A percentile compares a stretch with the other conserved stretches of the same genome.
Conservation (phyloP, 306 rosid genomes). For the Phaseolus lunatus region DNA sequence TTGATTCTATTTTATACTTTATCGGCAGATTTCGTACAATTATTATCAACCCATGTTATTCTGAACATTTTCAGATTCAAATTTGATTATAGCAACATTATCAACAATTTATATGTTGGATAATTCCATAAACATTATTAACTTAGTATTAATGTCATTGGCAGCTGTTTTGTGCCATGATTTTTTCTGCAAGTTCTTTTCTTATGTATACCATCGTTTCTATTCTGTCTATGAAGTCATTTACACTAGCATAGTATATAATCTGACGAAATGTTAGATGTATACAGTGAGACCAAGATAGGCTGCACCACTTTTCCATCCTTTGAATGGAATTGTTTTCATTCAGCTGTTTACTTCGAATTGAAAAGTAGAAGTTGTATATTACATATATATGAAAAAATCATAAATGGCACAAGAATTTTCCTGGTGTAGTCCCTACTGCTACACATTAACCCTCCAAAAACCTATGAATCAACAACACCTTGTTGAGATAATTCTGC, state of each 20-base stretch:
- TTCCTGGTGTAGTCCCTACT: slow-evolving; percentile 29
- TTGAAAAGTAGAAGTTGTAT: slow-evolving; percentile 29
- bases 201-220: slow-evolving; percentile 19
- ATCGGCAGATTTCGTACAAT: slow-evolving; percentile 8
- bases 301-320: slow-evolving; percentile 29
- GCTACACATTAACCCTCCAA: slow-evolving; percentile 38
- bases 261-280: not conserved
- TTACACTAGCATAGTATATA: not conserved
- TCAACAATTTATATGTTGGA: not conserved
- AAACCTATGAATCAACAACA: slow-evolving; percentile 17
- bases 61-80: slow-evolving; percentile 8
- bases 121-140: not conserved
- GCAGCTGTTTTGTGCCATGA: not conserved
- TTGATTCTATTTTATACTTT: slow-evolving; percentile 31
- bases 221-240: not conserved
- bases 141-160: not conserved
- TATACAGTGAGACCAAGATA: not conserved
- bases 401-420: slow-evolving; percentile 46
- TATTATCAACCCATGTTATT: not conserved
- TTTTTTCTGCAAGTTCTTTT: slow-evolving; percentile 19
- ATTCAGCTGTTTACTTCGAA: slow-evolving; percentile 36
- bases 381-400: slow-evolving; percentile 53
- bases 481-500: slow-evolving; percentile 26
- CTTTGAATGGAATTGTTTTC: slow-evolving; percentile 31
- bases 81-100: slow-evolving; percentile 8